A percentile compares a stretch with the other conserved stretches of the same genome.
Conservation (phyloP, 257 asterid species). For the Solanum chilense region DNA sequence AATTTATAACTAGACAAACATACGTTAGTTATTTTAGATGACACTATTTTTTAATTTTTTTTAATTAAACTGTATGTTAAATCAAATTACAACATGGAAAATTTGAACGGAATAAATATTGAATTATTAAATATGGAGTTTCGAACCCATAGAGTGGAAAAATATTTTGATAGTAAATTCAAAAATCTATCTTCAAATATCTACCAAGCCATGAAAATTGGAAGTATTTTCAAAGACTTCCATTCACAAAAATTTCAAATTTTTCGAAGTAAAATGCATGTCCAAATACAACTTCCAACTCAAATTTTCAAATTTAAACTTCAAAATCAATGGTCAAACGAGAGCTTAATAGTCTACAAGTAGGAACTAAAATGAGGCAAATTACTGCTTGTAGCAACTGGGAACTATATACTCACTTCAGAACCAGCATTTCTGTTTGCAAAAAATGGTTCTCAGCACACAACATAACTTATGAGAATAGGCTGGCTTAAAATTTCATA, state of each 20-base stretch:
- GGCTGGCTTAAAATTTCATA: background rate
- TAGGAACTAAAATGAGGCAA: background rate
- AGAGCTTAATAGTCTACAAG: background rate
- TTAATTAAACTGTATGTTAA: too few relatives aligned
- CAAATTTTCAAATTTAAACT: background rate
- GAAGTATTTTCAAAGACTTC: background rate
- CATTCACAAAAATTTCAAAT: background rate
- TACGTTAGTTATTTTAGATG: too few relatives aligned
- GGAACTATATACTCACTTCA: background rate
- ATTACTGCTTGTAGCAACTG: background rate
- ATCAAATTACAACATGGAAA: too few relatives aligned
- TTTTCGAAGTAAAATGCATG: background rate
- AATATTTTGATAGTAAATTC: background rate
- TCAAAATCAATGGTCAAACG: background rate
- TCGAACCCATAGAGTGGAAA: background rate
- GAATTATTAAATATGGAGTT: background rate
- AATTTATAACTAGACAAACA: background rate
- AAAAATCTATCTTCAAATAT: background rate
- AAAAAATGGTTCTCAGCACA: background rate
- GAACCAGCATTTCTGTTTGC: background rate
- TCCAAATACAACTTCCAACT: background rate
- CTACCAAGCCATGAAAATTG: background rate
- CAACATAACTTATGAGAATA: background rate
- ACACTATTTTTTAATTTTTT: too few relatives aligned
- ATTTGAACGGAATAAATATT: background rate